Evolutionary conservation across 495 filamentous ascomycete genomes (phyloP).

Genomic region (Collariella sp.): DNA sequence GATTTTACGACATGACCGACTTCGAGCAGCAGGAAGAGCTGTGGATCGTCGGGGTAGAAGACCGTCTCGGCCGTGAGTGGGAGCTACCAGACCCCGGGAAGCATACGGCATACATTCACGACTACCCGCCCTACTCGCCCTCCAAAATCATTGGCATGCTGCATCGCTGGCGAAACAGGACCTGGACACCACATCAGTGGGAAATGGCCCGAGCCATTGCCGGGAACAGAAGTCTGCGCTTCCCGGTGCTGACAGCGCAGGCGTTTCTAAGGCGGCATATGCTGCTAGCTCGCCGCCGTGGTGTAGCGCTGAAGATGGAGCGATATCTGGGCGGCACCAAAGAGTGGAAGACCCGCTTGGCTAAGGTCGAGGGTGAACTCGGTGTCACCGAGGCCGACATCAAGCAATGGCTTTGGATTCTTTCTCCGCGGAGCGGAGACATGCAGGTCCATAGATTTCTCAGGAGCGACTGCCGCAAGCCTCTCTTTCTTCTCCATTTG

Average conservation of each 20-base stretch:
- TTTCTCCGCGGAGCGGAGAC: slow-evolving; percentile 30
- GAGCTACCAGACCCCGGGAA: background rate
- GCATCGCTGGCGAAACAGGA: background rate
- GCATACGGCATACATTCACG: background rate
- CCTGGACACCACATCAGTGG: slow-evolving; percentile 8
- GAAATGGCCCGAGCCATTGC: slow-evolving; percentile 13
- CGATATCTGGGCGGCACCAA: slow-evolving; percentile 13
- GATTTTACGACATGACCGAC: slow-evolving; percentile 8
- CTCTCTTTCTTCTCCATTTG: slow-evolving; percentile 31
- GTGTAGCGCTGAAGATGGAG: slow-evolving; percentile 5
- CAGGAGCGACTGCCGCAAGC: slow-evolving; percentile 26
- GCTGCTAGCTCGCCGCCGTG: slow-evolving; percentile 1
- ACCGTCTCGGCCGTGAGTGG: slow-evolving; percentile 1
- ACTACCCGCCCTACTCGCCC: slow-evolving; percentile 12
- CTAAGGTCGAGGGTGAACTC: slow-evolving; percentile 14
- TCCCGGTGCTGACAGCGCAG: slow-evolving; percentile 28
- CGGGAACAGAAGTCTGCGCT: slow-evolving; percentile 17
- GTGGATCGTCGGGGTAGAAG: slow-evolving; percentile 3
- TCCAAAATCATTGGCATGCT: slow-evolving; percentile 11
- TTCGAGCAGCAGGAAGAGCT: slow-evolving; percentile 10
- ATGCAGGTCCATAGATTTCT: slow-evolving; percentile 28
- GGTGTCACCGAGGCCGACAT: slow-evolving; percentile 24
- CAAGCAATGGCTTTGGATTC: slow-evolving; percentile 37
- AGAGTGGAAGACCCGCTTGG: slow-evolving; percentile 26
- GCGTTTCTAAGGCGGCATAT: slow-evolving; percentile 24